Conservation (phyloP, 2,329 filamentous ascomycete species). For the Annulohypoxylon truncatum region DNA sequence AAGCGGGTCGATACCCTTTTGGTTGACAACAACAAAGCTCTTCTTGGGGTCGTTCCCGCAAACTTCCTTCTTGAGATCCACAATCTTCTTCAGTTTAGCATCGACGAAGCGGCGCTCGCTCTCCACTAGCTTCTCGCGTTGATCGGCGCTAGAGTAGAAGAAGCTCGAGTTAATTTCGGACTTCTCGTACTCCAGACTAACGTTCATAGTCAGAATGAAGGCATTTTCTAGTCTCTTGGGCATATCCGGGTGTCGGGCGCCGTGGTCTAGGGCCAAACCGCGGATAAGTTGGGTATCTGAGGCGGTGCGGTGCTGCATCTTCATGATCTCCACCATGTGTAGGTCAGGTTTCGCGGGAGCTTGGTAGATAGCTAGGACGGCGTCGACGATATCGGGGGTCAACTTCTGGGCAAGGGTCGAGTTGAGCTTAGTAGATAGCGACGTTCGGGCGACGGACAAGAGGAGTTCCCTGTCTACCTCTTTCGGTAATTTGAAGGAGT, state of each 20-base stretch:
- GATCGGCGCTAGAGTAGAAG: constrained; percentile 97
- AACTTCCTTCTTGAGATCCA: constrained; percentile 97
- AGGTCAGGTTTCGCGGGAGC: constrained; percentile 91
- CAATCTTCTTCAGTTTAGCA: constrained; percentile 95
- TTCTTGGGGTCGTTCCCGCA: constrained; percentile 94
- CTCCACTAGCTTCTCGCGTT: constrained; percentile 97
- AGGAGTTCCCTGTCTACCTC: constrained; percentile 94
- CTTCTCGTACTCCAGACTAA: constrained; percentile 98
- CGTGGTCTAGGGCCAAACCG: constrained; percentile 92
- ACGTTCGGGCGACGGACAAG: constrained; percentile 91
- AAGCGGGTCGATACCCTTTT: constrained; percentile 98
- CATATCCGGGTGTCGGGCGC: constrained; percentile 97
- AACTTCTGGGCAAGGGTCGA: constrained; percentile 87
- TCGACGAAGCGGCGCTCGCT: constrained; percentile 96
- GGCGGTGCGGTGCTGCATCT: constrained; percentile 98
- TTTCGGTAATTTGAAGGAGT: constrained; percentile 88
- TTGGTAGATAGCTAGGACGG: constrained; percentile 93
- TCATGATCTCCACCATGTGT: constrained; percentile 99
- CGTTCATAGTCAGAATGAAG: constrained; percentile 93
- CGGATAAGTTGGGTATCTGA: constrained; percentile 96
- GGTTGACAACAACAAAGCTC: constrained; percentile 97
- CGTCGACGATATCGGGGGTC: constrained; percentile 94
- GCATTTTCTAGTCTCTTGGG: constrained; percentile 96
- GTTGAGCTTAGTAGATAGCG: constrained; percentile 95
- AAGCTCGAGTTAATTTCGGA: constrained; percentile 99